Conservation (phyloP, 1,284 basidiomycete species). For the Volvariella volvacea region DNA sequence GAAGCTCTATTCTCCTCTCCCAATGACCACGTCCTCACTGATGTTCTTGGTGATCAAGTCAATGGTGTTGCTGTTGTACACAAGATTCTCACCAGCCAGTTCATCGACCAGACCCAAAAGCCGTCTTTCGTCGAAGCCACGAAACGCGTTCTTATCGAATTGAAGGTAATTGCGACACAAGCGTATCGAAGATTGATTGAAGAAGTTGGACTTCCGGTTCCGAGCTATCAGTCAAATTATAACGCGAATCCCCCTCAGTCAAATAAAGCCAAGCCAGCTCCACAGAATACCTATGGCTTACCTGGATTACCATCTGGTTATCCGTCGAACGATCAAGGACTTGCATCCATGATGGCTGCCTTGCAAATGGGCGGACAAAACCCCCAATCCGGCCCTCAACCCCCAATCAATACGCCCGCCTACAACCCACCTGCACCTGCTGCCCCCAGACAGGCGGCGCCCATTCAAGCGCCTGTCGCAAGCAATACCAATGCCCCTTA, state of each 20-base stretch:
- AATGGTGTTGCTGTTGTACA: slow-evolving; percentile 93
- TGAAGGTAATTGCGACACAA: slow-evolving; percentile 86
- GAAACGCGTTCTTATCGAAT: slow-evolving; percentile 80
- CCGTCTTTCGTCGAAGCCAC: slow-evolving; percentile 75
- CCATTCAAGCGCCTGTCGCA: slow-evolving; percentile 40
- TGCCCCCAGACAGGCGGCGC: slow-evolving; percentile 41
- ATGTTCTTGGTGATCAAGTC: slow-evolving; percentile 91
- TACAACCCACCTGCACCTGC: slow-evolving; percentile 38
- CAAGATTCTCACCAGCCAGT: slow-evolving; percentile 85
- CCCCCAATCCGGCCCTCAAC: slow-evolving; percentile 70
- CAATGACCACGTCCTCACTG: slow-evolving; percentile 83
- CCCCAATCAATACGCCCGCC: slow-evolving; percentile 54
- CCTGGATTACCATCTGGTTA: slow-evolving; percentile 73
- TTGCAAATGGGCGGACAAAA: slow-evolving; percentile 82
- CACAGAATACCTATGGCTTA: slow-evolving; percentile 53
- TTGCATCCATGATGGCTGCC: slow-evolving; percentile 85
- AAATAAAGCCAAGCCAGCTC: slow-evolving; percentile 53
- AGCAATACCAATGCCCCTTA: no score
- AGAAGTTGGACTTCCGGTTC: slow-evolving; percentile 88
- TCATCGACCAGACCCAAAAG: slow-evolving; percentile 70
- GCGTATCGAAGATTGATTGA: slow-evolving; percentile 92
- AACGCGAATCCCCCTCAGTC: slow-evolving; percentile 53
- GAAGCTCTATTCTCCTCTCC: slow-evolving; percentile 82
- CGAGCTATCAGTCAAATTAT: slow-evolving; percentile 77
- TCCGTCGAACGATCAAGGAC: slow-evolving; percentile 71